These are phyloP conservation scores for Xylaria sp. DNA, from an alignment of 2,329 filamentous ascomycete species.

Conservation along the genomic window DNA sequence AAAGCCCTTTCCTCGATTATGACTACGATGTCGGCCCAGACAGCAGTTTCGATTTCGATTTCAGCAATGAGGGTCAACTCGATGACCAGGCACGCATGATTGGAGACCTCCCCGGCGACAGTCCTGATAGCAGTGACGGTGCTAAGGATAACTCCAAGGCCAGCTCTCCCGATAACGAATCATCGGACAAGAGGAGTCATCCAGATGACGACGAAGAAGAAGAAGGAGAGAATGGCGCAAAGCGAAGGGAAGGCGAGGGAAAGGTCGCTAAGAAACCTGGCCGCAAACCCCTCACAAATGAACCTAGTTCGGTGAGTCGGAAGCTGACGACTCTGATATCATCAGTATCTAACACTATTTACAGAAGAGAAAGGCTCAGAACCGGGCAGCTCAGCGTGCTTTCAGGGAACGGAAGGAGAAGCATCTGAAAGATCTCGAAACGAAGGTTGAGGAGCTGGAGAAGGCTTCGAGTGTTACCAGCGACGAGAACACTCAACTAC, in stretches of 20 bases:
- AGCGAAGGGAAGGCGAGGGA: conserved; percentile 83
- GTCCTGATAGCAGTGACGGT: conserved; percentile 39
- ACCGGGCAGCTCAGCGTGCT: conserved; percentile 89
- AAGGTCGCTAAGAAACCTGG: conserved; percentile 95
- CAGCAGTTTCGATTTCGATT: conserved; percentile 79
- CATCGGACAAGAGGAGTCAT: conserved; percentile 76
- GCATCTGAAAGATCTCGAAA: conserved; percentile 86
- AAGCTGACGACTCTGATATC: conserved; percentile 31
- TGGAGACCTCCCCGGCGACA: conserved; percentile 73
- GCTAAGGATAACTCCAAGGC: conserved; percentile 57
- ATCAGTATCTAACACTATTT: conserved; percentile 43
- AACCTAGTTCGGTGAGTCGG: conserved; percentile 88
- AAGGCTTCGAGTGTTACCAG: conserved; percentile 85
- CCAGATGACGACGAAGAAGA: conserved; percentile 76
- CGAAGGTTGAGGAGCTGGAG: conserved; percentile 78
- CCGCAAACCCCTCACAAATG: conserved; percentile 92
- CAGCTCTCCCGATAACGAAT: conserved; percentile 70
- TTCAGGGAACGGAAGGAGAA: conserved; percentile 96
- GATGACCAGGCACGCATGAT: conserved; percentile 68
- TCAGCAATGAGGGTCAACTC: conserved; percentile 62
- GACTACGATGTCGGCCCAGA: conserved; percentile 80
- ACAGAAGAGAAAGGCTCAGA: conserved; percentile 95
- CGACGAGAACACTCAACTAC: conserved; percentile 84
- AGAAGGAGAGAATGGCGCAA: conserved; percentile 60
- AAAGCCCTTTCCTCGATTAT: conserved; percentile 86